Evolutionary conservation across 129 eudicot species (phyloP).

Genomic region (Scalesia atractyloides): DNA sequence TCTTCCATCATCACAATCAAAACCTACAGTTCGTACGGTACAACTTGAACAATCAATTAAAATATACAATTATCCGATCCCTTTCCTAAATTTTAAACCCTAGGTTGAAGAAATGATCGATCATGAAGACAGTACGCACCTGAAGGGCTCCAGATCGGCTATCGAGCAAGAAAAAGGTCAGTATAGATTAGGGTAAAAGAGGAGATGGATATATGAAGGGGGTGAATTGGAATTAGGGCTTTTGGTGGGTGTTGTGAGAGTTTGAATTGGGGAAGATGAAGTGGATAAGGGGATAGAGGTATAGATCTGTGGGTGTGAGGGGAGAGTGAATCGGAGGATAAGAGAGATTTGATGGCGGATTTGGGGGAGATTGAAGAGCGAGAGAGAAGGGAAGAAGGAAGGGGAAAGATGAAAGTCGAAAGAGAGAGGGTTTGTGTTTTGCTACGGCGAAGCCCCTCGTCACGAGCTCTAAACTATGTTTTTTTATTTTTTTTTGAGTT

Average conservation of each 20-base stretch:
- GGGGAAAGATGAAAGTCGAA: constrained; percentile 14
- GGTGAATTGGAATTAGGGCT: constrained; percentile 40
- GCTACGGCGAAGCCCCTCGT: too few species aligned
- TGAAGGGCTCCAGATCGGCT: constrained; percentile 37
- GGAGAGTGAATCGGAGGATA: too few species aligned
- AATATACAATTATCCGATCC: constrained; percentile 33
- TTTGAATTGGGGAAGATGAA: neutral
- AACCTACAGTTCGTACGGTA: neutral
- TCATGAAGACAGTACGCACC: constrained; percentile 10
- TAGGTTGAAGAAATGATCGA: constrained; percentile 33
- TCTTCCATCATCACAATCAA: constrained; percentile 38
- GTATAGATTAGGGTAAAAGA: neutral
- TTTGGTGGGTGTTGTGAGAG: constrained; percentile 14
- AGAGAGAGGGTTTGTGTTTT: too few species aligned
- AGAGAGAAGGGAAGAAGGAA: constrained; percentile 15
- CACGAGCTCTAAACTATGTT: too few species aligned
- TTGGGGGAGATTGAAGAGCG: constrained; percentile 26
- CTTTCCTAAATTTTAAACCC: constrained; percentile 31
- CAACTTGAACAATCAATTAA: constrained; percentile 33
- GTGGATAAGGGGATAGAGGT: constrained; percentile 18
- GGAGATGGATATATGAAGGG: neutral
- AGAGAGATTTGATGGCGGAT: constrained; percentile 30
- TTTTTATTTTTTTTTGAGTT: too few species aligned
- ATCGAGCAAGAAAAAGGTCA: constrained; percentile 17
- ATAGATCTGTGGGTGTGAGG: constrained; percentile 24